phyloP scores from a whole-genome alignment of 2,329 filamentous ascomycete genomes.

The Domatiomyces catenatus region DNA sequence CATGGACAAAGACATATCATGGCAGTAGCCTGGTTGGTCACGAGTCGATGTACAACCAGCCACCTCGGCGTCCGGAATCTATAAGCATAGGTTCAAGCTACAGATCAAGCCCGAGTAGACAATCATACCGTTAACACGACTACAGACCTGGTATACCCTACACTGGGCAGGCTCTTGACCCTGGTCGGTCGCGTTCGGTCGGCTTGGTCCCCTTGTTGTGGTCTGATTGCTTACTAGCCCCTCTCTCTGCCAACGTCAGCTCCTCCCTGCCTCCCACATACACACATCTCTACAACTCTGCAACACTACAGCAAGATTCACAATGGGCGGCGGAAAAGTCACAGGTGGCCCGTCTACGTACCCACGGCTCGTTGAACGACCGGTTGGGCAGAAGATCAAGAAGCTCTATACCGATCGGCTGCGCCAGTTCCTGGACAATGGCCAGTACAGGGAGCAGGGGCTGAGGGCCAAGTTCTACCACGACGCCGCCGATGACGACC shows the following conservation, averaged over 20 bases:
- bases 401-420: slow-evolving; percentile 76
- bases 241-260: not conserved
- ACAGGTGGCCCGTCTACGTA: slow-evolving; percentile 25
- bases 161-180: too few species aligned
- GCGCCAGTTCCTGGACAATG: slow-evolving; percentile 59
- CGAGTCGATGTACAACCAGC: too few species aligned
- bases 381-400: slow-evolving; percentile 63
- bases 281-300: not conserved
- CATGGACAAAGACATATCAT: too few species aligned
- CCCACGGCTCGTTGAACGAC: slow-evolving; percentile 35
- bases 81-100: too few species aligned
- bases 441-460: slow-evolving; percentile 64
- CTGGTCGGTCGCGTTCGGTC: too few species aligned
- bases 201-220: too few species aligned
- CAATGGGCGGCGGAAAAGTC: slow-evolving; percentile 12
- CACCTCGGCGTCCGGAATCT: too few species aligned
- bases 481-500: slow-evolving; percentile 48
- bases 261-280: not conserved
- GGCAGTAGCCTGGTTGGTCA: too few species aligned
- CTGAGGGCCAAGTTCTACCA: slow-evolving; percentile 62
- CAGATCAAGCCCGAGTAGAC: too few species aligned
- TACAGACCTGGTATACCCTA: too few species aligned
- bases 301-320: not conserved
- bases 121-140: too few species aligned
- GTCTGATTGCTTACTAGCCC: too few species aligned